Conservation (phyloP, 75 land plant species). For the Adiantum capillusveneris region DNA sequence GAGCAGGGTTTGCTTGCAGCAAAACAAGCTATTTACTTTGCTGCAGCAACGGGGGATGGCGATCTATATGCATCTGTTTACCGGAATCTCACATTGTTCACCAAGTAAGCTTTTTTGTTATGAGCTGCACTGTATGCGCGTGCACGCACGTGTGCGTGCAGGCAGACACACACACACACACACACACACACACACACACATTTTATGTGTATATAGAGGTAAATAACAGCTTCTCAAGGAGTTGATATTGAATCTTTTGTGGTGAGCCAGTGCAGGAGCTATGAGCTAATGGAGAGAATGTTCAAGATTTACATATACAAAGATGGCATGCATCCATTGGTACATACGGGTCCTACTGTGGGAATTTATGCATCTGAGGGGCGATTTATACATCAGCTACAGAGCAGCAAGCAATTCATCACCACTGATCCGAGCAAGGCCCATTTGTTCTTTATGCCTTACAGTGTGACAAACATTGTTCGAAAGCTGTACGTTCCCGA, state of each 20-base stretch:
- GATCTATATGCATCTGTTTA: slow-evolving; percentile 27
- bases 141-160: too few species aligned
- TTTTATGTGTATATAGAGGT: too few species aligned
- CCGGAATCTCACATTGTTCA: slow-evolving; percentile 28
- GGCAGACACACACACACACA: too few species aligned
- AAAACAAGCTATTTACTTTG: neutral
- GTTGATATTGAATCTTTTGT: too few species aligned
- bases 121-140: too few species aligned
- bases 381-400: slow-evolving; percentile 68
- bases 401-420: slow-evolving; percentile 40
- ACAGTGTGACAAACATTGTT: slow-evolving; percentile 52
- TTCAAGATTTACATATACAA: slow-evolving; percentile 64
- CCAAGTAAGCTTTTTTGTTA: slow-evolving; percentile 17
- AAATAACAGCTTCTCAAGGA: too few species aligned
- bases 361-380: slow-evolving; percentile 92
- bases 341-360: slow-evolving; percentile 37
- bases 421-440: slow-evolving; percentile 56
- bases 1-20: too few species aligned
- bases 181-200: too few species aligned
- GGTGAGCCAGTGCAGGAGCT: slow-evolving; percentile 43
- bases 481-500: slow-evolving; percentile 45
- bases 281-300: slow-evolving; percentile 61
- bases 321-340: slow-evolving; percentile 65
- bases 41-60: slow-evolving; percentile 8
- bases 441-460: slow-evolving; percentile 66